Evolutionary conservation across 2,329 filamentous ascomycete species (phyloP), one percentile per base, ranked within the genome.

Genomic region (Alternaria angustiovoidea): DNA sequence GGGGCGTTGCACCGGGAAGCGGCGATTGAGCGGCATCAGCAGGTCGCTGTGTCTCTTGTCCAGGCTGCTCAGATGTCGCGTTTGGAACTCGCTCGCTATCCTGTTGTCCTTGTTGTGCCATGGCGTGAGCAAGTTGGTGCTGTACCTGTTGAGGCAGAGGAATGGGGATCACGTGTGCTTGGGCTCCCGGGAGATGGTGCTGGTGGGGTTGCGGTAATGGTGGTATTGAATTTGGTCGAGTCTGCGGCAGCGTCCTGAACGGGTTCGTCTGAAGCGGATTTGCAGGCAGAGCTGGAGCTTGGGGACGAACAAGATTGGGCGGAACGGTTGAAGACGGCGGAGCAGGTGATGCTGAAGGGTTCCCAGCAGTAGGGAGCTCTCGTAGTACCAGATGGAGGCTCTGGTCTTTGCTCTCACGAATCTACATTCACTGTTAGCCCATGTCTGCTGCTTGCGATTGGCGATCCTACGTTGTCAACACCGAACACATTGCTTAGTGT

Each of bases 401-500:
- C 53, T 79, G 77, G 51, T 75, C 73, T 49, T 61, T 72, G 56
- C 68, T 74, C n/a, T 74, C 71, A 53, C 72, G 72, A 38, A 79
- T 72, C 76, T 80, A 58, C 24, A 32, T 38, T 57, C 43, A n/a
- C 58, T 16, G 62, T 76, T 53, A 67, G 66, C 57, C 28, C 36
- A 7, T 24, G 36, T 49, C 12, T 28, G 28, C 16, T 7, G 7
- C 26, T 12, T 5, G 41, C 24, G 18, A 30, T 20, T 11, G 20
- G 9, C 22, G 22, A 6, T 66, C 84, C 71, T 71, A 87, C 85
- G 63, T 82, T 79, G 32, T 82, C 78, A 16, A 81, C 75, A 41
- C 84, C 83, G 62, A 89, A 80, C 4, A 87, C 78, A 36, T 81
- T 78, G 30, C 76, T 75, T 56, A 89, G 73, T 0, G 80, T 83